Evolutionary conservation across 2,329 filamentous ascomycete genomes (phyloP).

Genomic region (Fusarium torulosum): DNA sequence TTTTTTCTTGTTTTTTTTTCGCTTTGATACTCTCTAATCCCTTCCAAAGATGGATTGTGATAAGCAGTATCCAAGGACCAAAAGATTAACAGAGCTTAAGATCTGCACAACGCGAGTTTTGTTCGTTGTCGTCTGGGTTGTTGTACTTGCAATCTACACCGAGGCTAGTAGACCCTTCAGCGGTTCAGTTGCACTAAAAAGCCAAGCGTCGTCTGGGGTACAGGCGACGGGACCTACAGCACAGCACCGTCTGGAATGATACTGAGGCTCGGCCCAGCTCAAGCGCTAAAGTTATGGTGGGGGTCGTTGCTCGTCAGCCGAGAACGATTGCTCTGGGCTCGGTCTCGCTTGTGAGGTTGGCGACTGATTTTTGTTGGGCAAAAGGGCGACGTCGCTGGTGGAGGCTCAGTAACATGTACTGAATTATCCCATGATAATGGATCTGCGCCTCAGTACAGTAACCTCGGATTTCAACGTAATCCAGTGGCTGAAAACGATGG

Average conservation of each 20-base stretch:
- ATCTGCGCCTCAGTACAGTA: neutral
- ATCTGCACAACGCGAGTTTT: conserved; percentile 25
- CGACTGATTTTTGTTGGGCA: conserved; percentile 8
- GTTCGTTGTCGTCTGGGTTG: neutral
- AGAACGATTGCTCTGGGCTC: no score
- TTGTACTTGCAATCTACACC: conserved; percentile 24
- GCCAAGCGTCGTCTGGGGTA: neutral
- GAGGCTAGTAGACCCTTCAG: conserved; percentile 8
- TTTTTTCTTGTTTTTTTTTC: neutral
- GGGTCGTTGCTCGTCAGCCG: neutral
- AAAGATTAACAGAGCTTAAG: conserved; percentile 10
- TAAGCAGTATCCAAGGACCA: neutral
- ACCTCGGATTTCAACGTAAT: conserved; percentile 31
- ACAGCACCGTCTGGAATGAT: neutral
- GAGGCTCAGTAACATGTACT: neutral
- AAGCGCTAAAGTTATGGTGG: conserved; percentile 3
- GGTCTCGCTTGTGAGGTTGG: neutral
- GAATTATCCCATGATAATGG: neutral
- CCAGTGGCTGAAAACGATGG: conserved; percentile 12
- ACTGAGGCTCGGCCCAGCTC: conserved; percentile 15
- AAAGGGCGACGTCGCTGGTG: neutral
- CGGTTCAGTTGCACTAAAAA: neutral
- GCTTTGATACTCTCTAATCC: conserved; percentile 10
- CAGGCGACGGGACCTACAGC: neutral
- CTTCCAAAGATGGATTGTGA: conserved; percentile 14